Base-by-base conservation (phyloP, 352 stramenopile species). In the Pythium phragmitis region DNA sequence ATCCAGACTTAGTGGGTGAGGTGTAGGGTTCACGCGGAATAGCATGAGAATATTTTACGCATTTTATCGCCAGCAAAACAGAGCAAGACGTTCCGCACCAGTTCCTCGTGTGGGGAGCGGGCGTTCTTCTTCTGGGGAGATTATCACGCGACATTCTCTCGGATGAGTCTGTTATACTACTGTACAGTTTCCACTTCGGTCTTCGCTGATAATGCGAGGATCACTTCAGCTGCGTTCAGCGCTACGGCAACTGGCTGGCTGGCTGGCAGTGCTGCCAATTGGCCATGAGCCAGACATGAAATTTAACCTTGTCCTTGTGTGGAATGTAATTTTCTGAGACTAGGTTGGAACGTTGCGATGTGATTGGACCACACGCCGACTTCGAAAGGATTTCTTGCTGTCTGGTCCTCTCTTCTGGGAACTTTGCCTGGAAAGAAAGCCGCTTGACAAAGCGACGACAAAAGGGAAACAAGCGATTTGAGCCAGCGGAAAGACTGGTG, bases 341-440 rank as follows among this genome's bases (percentile, higher is more conserved):
- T 63, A 19, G 45, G 54, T 46, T 47, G 37, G 46, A 28, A 52
- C 53, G 9, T 7, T 53, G 36, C 8, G 23, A 47, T 57, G 17
- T 55, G 62, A 68, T 68, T 68, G 62, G 62, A 52, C 51, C 9
- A 57, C 16, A 57, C 17, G 16, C 23, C 37, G 6, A 2, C 37
- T 28, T 5, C 21, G 16, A 12, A 34, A 36, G 19, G 53, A 65
- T 62, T 45, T 65, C 51, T 70, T 62, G 16, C 21, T 12, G 9
- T 57, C 41, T 58, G 33, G 46, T 45, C 28, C 46, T 53, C 41
- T 55, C 65, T 72, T 72, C 65, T 49, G 37, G 65, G 65, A 72
- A 72, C 26, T 60, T 67, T 72, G 65, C 52, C 41, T 47, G 54
- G 54, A 72, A 67, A 62, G 49, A 67, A 72, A 72, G 64, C 53